phyloP scores from a whole-genome alignment of 2,329 filamentous ascomycete genomes.

The Phialocephala subalpina region DNA sequence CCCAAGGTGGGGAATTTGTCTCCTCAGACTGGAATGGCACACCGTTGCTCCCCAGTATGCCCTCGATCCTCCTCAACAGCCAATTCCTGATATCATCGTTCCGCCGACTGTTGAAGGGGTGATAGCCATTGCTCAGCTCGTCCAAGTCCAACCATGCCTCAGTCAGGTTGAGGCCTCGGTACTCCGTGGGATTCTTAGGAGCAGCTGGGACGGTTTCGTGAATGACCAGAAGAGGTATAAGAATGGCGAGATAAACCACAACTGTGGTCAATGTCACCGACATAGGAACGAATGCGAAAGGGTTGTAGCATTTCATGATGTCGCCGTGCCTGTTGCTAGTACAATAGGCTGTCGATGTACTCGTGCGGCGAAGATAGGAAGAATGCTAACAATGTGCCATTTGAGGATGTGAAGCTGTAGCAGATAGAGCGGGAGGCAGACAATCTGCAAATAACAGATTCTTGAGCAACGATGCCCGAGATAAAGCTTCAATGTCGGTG shows the following conservation, averaged over 20 bases:
- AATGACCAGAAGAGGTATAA: slow-evolving; percentile 75
- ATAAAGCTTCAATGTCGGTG: background rate
- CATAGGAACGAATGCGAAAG: slow-evolving; percentile 79
- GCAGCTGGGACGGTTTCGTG: slow-evolving; percentile 79
- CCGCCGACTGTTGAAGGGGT: slow-evolving; percentile 86
- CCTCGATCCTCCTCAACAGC: slow-evolving; percentile 74
- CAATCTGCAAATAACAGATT: background rate
- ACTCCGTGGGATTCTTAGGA: slow-evolving; percentile 60
- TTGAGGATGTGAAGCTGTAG: slow-evolving; percentile 11
- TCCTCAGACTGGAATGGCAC: slow-evolving; percentile 55
- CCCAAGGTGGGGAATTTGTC: slow-evolving; percentile 5
- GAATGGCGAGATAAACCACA: slow-evolving; percentile 78
- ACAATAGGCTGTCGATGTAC: background rate
- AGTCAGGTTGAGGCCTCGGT: slow-evolving; percentile 77
- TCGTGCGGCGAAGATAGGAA: slow-evolving; percentile 7
- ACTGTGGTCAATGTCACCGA: slow-evolving; percentile 85
- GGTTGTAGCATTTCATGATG: slow-evolving; percentile 51
- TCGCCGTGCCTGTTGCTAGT: slow-evolving; percentile 17
- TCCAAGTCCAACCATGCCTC: slow-evolving; percentile 89
- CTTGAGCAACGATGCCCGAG: background rate
- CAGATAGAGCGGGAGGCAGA: background rate
- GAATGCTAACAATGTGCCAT: slow-evolving; percentile 7
- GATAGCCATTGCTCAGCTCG: slow-evolving; percentile 75
- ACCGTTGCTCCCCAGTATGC: slow-evolving; percentile 71
- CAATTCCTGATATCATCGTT: slow-evolving; percentile 85